Evolutionary conservation across 805 yeast species (phyloP), one percentile per base, ranked within the genome.

Genomic region (Wickerhamiella azyma): DNA sequence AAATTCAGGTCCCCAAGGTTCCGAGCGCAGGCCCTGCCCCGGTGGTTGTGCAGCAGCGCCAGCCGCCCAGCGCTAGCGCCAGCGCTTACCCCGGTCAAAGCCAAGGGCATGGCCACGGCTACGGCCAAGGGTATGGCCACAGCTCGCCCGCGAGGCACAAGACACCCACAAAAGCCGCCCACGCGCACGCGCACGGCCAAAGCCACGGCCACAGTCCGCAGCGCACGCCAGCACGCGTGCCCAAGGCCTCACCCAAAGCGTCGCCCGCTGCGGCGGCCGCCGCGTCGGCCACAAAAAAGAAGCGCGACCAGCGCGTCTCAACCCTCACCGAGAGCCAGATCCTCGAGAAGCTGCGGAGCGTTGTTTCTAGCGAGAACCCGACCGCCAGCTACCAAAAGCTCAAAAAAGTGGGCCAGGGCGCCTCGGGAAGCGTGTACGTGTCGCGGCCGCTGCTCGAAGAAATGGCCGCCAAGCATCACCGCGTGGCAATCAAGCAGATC

Each of bases 401-500:
- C 51, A 71, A 75, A 33, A 88, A 89, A 62, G 81, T 92, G 52
- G 99, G 99, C 1, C 98, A 92, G 66, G 98, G 99, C 58, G 98
- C 98, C 0, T 81, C 94, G 13, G 99, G 98, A 46, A 94, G 94
- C 35, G 99, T 92, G 26, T 92, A 80, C 57, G 85, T 92, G 26
- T 96, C 96, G 0, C 75, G 79, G 39, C 69, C 69, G n/a, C 54
- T 66, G n/a, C 65, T 59, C 26, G 55, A 58, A 33, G 55, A 52
- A 32, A 59, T 65, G 29, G 71, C 52, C 37, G 43, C 48, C 24
- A 50, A 49, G 18, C 56, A 59, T 46, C 53, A 52, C 19, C 56
- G 49, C 16, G 96, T 92, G 40, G 99, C 99, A 8, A 85, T 92
- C 51, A 92, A 92, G 64, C 96, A 92, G 66, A 92, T 92, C 84